Evolutionary conservation across 805 yeast genomes (phyloP), one percentile per base, ranked within the genome.

Genomic region (Starmera pachycereana): DNA sequence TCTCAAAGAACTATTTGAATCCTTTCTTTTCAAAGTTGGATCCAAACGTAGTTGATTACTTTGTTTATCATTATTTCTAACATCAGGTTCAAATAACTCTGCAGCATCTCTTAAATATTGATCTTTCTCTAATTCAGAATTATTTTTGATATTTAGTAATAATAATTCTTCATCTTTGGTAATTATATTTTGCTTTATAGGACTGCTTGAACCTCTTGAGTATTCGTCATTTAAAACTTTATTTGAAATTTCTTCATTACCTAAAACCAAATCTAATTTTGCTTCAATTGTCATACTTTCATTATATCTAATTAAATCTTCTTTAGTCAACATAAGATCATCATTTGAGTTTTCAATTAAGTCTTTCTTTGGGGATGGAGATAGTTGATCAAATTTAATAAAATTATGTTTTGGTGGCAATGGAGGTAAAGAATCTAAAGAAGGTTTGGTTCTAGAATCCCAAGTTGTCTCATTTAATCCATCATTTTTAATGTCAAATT

Each of bases 211-310:
- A 12, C 52, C 52, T 37, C 43, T 48, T 32, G 41, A 39, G 16
- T 46, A 39, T 36, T 51, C 57, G 42, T 49, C 54, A 33, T 50
- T 38, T 32, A 45, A 52, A 19, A 52, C 49, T 39, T 47, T 44
- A 40, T 46, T 41, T 8, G 56, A 43, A 3, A 54, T 39, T 2
- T 50, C 52, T 2, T 19, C 45, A 12, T 46, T 44, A 28, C 57
- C 56, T 12, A 72, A 54, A 35, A 64, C 68, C 3, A 71, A 57
- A 40, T 68, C 70, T 40, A 72, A 55, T 48, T 67, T 70, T 44
- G 72, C 69, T 44, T 67, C 67, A 32, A 72, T 52, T 37, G 57
- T 59, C 53, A 51, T 61, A 42, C 50, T 49, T 48, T 40, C 53
- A 44, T 33, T 49, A 41, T 44, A 45, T 12, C 43, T 41, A 12